A percentile compares a stretch with the other conserved stretches of the same genome.
phyloP scores from a whole-genome alignment of 176 grass and related monocot genomes.

The Phoenix roebelenii region DNA sequence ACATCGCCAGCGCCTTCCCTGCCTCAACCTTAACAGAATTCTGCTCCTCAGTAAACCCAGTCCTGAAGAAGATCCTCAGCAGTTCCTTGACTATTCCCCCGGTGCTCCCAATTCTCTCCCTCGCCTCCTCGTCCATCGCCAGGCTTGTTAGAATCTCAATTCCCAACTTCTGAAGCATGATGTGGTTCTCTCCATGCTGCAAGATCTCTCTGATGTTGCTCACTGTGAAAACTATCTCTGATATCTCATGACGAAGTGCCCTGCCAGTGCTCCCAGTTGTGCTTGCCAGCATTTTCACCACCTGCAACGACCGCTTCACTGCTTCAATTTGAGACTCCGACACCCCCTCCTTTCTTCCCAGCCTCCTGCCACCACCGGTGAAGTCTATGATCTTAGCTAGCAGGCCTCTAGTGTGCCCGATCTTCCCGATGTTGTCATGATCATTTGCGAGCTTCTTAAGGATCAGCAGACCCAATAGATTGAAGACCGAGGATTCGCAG shows the following conservation, averaged over 20 bases:
- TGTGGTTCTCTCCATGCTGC: constrained; percentile 16
- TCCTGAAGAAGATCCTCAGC: constrained; percentile 45
- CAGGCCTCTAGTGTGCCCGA: constrained; percentile 54
- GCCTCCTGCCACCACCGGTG: constrained; percentile 17
- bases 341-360: neutral
- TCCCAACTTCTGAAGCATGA: constrained; percentile 33
- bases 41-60: constrained; percentile 1
- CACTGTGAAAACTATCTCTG: constrained; percentile 55
- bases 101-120: constrained; percentile 50
- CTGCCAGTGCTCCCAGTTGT: constrained; percentile 41
- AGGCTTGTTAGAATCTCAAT: constrained; percentile 55
- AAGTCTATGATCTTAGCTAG: constrained; percentile 71
- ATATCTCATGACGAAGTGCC: constrained; percentile 42
- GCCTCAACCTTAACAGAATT: constrained; percentile 36
- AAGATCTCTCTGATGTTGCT: constrained; percentile 79
- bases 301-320: constrained; percentile 53
- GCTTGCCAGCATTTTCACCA: constrained; percentile 62
- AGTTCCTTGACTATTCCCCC: constrained; percentile 51
- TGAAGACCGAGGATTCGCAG: constrained; percentile 34
- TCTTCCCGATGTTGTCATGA: constrained; percentile 60
- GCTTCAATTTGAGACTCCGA: constrained; percentile 27
- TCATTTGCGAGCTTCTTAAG: constrained; percentile 70
- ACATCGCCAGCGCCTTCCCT: constrained; percentile 71
- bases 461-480: constrained; percentile 58
- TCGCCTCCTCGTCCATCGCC: constrained; percentile 57